phyloP scores from a whole-genome alignment of 2,329 filamentous ascomycete species.

The Penicillium sp. region DNA sequence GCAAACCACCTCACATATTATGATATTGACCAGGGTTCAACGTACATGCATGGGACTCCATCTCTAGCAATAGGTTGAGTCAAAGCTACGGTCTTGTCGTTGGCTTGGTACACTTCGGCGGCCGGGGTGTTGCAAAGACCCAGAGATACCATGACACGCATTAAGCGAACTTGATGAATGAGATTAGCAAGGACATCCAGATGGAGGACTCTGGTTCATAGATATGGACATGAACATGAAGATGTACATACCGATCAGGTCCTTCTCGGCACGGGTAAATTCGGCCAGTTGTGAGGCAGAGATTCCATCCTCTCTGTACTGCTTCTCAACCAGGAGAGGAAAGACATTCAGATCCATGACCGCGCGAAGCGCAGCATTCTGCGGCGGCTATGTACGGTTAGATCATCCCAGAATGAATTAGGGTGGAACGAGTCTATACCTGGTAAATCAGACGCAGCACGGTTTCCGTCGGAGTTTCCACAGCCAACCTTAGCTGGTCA shows the following conservation, averaged over 20 bases:
- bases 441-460: conserved; percentile 33
- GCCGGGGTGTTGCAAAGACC: conserved; percentile 23
- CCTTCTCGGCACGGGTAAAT: conserved; percentile 27
- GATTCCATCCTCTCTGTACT: conserved; percentile 15
- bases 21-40: not conserved
- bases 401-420: not conserved
- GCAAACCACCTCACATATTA: not conserved
- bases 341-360: conserved; percentile 32
- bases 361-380: conserved; percentile 31
- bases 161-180: conserved; percentile 24
- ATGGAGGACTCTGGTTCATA: not conserved
- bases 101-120: conserved; percentile 24
- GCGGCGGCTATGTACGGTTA: conserved; percentile 27
- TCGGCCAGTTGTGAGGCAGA: conserved; percentile 28
- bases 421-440: conserved; percentile 22
- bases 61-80: conserved; percentile 29
- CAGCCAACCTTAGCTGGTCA: conserved; percentile 25
- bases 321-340: conserved; percentile 20
- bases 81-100: conserved; percentile 26
- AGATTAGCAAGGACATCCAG: not conserved
- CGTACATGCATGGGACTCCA: conserved; percentile 30
- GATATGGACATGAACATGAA: not conserved
- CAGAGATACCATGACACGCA: conserved; percentile 30
- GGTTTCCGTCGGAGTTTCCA: conserved; percentile 33
- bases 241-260: conserved; percentile 26